phyloP scores from a whole-genome alignment of 306 rosid species.

The Cucurbita argyrosperma region DNA sequence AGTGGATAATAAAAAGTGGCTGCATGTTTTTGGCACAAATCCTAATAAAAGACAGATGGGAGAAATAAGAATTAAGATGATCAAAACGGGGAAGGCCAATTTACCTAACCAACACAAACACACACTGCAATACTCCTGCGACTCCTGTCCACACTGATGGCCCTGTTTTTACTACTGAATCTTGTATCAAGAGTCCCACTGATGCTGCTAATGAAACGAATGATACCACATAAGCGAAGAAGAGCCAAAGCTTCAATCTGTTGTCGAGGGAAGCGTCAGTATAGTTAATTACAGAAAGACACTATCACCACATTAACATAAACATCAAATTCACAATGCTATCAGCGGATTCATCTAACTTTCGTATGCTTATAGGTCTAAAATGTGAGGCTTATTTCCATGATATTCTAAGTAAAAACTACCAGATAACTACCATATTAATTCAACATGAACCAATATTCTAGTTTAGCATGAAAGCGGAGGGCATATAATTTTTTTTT shows the following conservation, averaged over 20 bases:
- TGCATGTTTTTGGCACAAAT: not conserved
- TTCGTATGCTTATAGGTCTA: not conserved
- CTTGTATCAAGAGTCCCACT: constrained; percentile 81
- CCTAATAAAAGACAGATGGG: not conserved
- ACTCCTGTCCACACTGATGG: constrained; percentile 93
- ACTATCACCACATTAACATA: not conserved
- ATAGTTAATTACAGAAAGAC: not conserved
- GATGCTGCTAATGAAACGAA: constrained; percentile 97
- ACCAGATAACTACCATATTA: not conserved
- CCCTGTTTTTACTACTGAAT: constrained; percentile 68
- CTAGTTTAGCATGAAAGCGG: not conserved
- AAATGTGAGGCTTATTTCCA: not conserved
- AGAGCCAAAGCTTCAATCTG: constrained; percentile 98
- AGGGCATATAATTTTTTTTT: not conserved
- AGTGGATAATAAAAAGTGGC: not conserved
- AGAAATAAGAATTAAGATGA: not conserved
- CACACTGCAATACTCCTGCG: constrained; percentile 89
- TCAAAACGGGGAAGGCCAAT: constrained; percentile 2
- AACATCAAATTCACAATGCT: not conserved
- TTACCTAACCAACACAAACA: constrained; percentile 76
- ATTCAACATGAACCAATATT: not conserved
- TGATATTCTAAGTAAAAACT: not conserved
- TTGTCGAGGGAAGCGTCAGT: constrained; percentile 17
- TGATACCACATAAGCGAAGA: constrained; percentile 87
- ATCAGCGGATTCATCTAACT: not conserved